A percentile compares a stretch with the other conserved stretches of the same genome.
Conservation (phyloP, 495 filamentous ascomycete genomes). For the Xylaria castorea region DNA sequence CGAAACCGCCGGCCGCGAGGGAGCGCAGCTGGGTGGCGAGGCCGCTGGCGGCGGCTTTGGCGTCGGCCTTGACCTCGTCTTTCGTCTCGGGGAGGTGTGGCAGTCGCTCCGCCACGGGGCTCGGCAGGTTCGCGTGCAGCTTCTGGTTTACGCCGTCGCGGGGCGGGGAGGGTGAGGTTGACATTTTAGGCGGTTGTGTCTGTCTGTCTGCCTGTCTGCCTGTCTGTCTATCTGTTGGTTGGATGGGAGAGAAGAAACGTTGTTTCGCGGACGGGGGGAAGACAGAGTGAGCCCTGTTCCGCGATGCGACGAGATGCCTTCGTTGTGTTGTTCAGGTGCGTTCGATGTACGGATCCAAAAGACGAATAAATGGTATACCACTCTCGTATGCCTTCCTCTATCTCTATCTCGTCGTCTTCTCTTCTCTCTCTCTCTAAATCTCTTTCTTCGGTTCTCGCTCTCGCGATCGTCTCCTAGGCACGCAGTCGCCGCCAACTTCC, state of each 20-base stretch:
- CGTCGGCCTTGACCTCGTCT: conserved; percentile 55
- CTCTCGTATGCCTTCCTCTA: neutral
- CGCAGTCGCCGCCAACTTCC: neutral
- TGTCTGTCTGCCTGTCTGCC: no score
- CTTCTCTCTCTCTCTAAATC: neutral
- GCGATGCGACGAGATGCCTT: neutral
- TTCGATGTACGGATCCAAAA: no score
- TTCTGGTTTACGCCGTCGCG: conserved; percentile 36
- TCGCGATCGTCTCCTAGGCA: neutral
- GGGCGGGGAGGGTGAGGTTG: neutral
- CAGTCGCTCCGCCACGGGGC: conserved; percentile 39
- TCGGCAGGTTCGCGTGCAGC: conserved; percentile 43
- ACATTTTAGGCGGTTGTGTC: neutral
- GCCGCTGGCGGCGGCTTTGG: conserved; percentile 54
- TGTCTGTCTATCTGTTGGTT: no score
- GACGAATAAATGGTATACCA: neutral
- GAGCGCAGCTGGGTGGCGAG: conserved; percentile 68
- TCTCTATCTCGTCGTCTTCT: neutral
- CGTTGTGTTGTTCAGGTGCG: no score
- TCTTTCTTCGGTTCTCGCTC: neutral
- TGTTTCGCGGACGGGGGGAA: no score
- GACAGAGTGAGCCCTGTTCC: neutral
- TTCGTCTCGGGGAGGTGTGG: conserved; percentile 61
- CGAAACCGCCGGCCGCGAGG: conserved; percentile 87
- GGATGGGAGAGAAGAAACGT: no score